Percentiles rank a stretch among this genome's conserved stretches.
These are phyloP conservation scores for Venturia carpophila DNA, from an alignment of 2,329 filamentous ascomycete species.

Conservation along the genomic window DNA sequence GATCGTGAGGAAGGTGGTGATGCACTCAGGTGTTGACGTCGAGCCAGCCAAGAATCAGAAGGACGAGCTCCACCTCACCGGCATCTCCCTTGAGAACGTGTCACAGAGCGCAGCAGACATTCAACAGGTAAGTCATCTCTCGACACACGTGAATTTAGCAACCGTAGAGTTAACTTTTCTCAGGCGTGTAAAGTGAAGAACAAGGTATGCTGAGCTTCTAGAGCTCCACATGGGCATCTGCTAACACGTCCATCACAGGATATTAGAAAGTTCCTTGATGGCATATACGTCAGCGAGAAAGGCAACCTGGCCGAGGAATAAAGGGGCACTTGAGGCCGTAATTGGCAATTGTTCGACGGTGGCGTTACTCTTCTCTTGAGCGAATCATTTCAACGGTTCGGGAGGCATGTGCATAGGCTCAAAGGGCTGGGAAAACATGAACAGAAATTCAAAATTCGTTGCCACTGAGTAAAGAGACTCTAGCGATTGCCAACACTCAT, in stretches of 20 bases:
- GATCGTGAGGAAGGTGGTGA: constrained; percentile 86
- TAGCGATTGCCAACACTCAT: background rate
- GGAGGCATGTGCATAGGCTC: constrained; percentile 12
- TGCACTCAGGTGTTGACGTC: constrained; percentile 85
- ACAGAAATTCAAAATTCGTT: constrained; percentile 1
- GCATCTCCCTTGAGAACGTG: constrained; percentile 95
- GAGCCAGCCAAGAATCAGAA: constrained; percentile 87
- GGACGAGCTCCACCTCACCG: constrained; percentile 89
- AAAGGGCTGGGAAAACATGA: constrained; percentile 2
- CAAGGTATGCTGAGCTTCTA: too few species aligned
- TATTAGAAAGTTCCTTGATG: constrained; percentile 97
- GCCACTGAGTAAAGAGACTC: background rate
- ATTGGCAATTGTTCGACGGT: constrained; percentile 1
- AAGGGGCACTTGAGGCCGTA: background rate
- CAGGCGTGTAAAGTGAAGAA: too few species aligned
- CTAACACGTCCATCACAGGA: constrained; percentile 61
- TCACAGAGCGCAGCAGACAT: constrained; percentile 93
- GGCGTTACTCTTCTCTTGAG: constrained; percentile 11
- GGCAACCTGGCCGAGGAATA: constrained; percentile 76
- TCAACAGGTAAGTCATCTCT: background rate
- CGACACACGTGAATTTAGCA: too few species aligned
- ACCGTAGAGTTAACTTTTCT: too few species aligned
- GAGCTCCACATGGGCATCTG: background rate
- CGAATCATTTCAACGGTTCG: background rate
- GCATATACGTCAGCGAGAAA: constrained; percentile 99